Evolutionary conservation across 305 asterid genomes (phyloP), one percentile per base, ranked within the genome.

Genomic region (Fraxinus paxiana): DNA sequence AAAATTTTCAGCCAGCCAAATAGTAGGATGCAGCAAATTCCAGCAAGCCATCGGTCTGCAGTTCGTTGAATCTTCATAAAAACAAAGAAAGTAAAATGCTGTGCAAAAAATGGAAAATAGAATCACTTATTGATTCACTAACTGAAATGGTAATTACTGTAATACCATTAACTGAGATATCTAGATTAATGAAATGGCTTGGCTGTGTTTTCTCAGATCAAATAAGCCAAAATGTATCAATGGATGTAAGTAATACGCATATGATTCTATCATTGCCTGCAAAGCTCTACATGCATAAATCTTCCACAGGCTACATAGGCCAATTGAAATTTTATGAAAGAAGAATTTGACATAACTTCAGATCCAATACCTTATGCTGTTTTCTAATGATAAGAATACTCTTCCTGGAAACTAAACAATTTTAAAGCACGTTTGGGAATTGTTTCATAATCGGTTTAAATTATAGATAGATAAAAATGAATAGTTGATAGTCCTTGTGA

Each of bases 1-100:
- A 82, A 79, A 17, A 24, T 9, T 24, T 43, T 56, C 6, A 73
- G 76, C 37, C 38, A 75, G 79, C 3, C 67, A 51, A 81, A 61
- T 15, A 73, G 7, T 63, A 75, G 65, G 43, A n/a, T 24, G 73
- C 33, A 34, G 77, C 75, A 74, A 18, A 65, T 41, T 77, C 72
- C 75, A 87, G 79, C 71, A 76, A 76, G 81, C 80, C 31, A 74
- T 22, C 24, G 34, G 17, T 28, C 37, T 46, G 41, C 38, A 10
- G 28, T 76, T 22, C 2, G 13, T 76, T 13, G 69, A 69, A 69
- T 28, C 75, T 69, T 31, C 22, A 13, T 67, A 67, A 24, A 33
- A 65, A 24, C 73, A 65, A 69, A 69, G 37, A 30, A 69, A 30
- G 75, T 30, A 69, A 69, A 69, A 69, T 30, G 73, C 17, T 18